Evolutionary conservation across 2,329 filamentous ascomycete genomes (phyloP).

Genomic region (Graphilbum sp.): DNA sequence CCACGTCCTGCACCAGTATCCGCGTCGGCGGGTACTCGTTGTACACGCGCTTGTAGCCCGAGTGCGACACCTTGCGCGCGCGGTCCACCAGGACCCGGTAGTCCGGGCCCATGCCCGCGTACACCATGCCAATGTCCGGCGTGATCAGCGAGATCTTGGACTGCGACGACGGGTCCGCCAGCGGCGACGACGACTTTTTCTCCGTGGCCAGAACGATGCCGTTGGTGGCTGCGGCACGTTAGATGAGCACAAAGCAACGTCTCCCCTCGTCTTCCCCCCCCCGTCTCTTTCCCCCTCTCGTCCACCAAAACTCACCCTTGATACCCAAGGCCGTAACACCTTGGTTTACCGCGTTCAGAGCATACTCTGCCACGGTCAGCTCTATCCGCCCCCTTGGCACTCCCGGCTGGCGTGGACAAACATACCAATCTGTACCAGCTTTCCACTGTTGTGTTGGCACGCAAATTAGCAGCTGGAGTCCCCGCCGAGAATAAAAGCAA

Average conservation of each 20-base stretch:
- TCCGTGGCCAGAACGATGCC: slow-evolving; percentile 97
- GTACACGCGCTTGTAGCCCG: slow-evolving; percentile 98
- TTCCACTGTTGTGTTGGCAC: slow-evolving; percentile 60
- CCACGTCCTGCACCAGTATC: slow-evolving; percentile 97
- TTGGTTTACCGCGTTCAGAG: slow-evolving; percentile 96
- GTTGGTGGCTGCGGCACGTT: slow-evolving; percentile 60
- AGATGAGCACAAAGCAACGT: background rate
- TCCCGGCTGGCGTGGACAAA: background rate
- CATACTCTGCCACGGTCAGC: slow-evolving; percentile 58
- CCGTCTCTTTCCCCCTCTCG: too few relatives aligned
- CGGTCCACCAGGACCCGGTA: slow-evolving; percentile 96
- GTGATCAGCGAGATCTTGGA: slow-evolving; percentile 98
- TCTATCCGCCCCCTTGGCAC: background rate
- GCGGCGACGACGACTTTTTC: slow-evolving; percentile 96
- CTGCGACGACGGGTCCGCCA: slow-evolving; percentile 86
- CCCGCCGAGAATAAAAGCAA: background rate
- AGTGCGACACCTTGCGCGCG: slow-evolving; percentile 95
- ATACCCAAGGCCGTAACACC: slow-evolving; percentile 96
- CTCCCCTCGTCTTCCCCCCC: too few relatives aligned
- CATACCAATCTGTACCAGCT: slow-evolving; percentile 90
- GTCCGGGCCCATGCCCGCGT: slow-evolving; percentile 97
- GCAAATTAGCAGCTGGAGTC: slow-evolving; percentile 7
- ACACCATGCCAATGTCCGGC: slow-evolving; percentile 98
- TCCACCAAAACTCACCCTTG: slow-evolving; percentile 69
- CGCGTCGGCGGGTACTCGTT: slow-evolving; percentile 99